Evolutionary conservation across 2,329 filamentous ascomycete species (phyloP).

Genomic region (Pyrenochaeta sp.): DNA sequence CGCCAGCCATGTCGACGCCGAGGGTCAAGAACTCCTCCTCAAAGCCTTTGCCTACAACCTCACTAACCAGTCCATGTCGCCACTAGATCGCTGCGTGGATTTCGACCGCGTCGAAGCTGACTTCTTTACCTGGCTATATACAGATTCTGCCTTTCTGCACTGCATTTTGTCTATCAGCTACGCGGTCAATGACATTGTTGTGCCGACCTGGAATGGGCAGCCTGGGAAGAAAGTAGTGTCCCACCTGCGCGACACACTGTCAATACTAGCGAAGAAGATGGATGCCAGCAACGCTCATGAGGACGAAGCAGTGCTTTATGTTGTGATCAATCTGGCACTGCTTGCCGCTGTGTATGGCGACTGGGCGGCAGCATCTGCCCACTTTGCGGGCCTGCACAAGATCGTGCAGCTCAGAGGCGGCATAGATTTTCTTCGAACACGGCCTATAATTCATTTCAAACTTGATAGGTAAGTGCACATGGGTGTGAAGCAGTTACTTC

Average conservation of each 20-base stretch:
- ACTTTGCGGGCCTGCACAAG: slow-evolving; percentile 15
- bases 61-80: slow-evolving; percentile 5
- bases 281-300: slow-evolving; percentile 5
- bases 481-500: neutral
- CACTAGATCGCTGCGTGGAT: slow-evolving; percentile 16
- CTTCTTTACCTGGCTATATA: slow-evolving; percentile 12
- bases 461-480: slow-evolving; percentile 19
- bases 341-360: slow-evolving; percentile 21
- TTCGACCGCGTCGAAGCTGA: slow-evolving; percentile 12
- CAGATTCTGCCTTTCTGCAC: slow-evolving; percentile 19
- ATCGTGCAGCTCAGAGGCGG: slow-evolving; percentile 23
- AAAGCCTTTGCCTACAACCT: slow-evolving; percentile 15
- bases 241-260: slow-evolving; percentile 18
- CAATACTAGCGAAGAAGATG: slow-evolving; percentile 13
- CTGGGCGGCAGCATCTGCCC: slow-evolving; percentile 14
- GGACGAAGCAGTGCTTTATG: slow-evolving; percentile 15
- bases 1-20: slow-evolving; percentile 6
- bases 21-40: slow-evolving; percentile 8
- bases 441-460: slow-evolving; percentile 23
- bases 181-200: slow-evolving; percentile 14
- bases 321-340: slow-evolving; percentile 21
- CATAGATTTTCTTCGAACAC: slow-evolving; percentile 2
- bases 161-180: slow-evolving; percentile 14
- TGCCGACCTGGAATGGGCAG: slow-evolving; percentile 5
- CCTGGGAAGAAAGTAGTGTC: slow-evolving; percentile 10